Percentiles rank a stretch among this genome's conserved stretches.
Evolutionary conservation across 352 stramenopile genomes (phyloP).

Genomic region (Pythium coloratum): DNA sequence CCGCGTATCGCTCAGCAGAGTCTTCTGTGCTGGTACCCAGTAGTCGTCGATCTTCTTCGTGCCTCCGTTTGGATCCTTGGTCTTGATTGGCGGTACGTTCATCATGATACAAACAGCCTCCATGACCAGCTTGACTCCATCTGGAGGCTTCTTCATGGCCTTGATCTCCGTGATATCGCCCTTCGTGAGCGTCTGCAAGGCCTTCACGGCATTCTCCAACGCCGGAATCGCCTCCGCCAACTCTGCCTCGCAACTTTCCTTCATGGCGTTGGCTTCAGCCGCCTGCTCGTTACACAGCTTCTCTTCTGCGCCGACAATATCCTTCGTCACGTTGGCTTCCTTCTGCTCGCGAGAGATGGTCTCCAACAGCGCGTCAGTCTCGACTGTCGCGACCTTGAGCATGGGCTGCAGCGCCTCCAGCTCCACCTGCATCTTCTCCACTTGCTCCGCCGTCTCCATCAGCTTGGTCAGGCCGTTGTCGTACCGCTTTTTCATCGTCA

Average conservation of each 20-base stretch:
- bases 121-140: conserved; percentile 95
- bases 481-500: conserved; percentile 90
- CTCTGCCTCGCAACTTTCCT: conserved; percentile 90
- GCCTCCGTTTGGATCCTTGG: conserved; percentile 90
- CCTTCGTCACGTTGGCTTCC: conserved; percentile 86
- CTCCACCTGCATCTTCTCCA: conserved; percentile 93
- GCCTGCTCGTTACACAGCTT: conserved; percentile 87
- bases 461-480: conserved; percentile 94
- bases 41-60: conserved; percentile 95
- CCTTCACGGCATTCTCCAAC: conserved; percentile 89
- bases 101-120: conserved; percentile 96
- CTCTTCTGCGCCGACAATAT: conserved; percentile 82
- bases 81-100: conserved; percentile 89
- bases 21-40: conserved; percentile 93
- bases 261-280: conserved; percentile 87
- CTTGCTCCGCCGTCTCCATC: conserved; percentile 92
- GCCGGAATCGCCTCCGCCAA: conserved; percentile 92
- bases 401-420: conserved; percentile 92
- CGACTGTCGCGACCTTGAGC: conserved; percentile 90
- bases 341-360: conserved; percentile 89
- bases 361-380: conserved; percentile 89
- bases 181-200: conserved; percentile 93
- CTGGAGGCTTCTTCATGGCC: conserved; percentile 95
- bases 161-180: conserved; percentile 95
- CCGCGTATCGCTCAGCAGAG: conserved; percentile 88